phyloP scores from a whole-genome alignment of 306 rosid genomes.

The Senna siamea region DNA sequence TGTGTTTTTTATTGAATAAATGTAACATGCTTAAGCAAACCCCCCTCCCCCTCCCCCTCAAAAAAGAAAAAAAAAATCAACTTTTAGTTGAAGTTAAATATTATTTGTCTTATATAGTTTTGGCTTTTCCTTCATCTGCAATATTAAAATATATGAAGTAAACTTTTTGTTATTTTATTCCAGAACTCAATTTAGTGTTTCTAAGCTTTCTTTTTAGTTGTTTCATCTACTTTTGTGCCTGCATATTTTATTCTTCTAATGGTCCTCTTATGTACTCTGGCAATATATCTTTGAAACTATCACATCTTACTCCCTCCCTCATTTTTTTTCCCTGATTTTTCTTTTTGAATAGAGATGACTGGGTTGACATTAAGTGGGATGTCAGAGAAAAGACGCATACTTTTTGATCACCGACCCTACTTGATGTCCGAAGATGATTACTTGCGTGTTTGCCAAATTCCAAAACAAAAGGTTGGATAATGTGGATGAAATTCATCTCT shows the following conservation, averaged over 20 bases:
- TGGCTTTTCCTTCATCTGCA: too few species aligned
- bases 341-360: conserved; percentile 66
- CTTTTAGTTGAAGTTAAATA: too few species aligned
- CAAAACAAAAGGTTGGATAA: conserved; percentile 76
- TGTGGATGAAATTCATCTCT: conserved; percentile 23
- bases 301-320: conserved; percentile 22
- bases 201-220: neutral
- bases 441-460: conserved; percentile 83
- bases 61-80: too few species aligned
- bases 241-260: conserved; percentile 15
- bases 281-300: conserved; percentile 28
- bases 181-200: conserved; percentile 8
- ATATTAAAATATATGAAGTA: too few species aligned
- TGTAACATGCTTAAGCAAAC: too few species aligned
- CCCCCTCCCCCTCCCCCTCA: too few species aligned
- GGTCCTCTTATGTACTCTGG: conserved; percentile 7
- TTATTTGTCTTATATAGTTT: too few species aligned
- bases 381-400: conserved; percentile 33
- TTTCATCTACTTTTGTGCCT: conserved; percentile 20
- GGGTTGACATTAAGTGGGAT: conserved; percentile 50
- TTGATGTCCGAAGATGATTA: conserved; percentile 66
- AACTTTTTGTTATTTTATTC: too few species aligned
- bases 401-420: conserved; percentile 75
- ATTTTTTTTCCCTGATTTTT: conserved; percentile 4
- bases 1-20: too few species aligned